These are phyloP conservation scores for Tuber microsphaerosporum DNA, from an alignment of 495 filamentous ascomycete species.

Conservation along the genomic window DNA sequence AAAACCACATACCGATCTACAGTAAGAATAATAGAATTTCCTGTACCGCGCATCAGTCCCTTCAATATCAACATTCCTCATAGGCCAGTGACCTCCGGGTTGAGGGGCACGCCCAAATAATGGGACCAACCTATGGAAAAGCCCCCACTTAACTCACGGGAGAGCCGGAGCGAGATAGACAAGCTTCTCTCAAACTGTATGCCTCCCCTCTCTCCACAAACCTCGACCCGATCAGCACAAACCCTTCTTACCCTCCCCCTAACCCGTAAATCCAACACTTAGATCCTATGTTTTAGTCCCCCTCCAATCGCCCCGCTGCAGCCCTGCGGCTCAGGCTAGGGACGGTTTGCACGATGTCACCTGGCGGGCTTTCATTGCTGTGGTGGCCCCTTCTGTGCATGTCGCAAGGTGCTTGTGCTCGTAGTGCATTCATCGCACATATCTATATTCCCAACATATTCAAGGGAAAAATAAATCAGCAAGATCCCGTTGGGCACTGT, in stretches of 20 bases:
- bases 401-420: background rate
- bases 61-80: background rate
- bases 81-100: background rate
- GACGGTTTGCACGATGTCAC: background rate
- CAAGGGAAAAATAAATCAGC: background rate
- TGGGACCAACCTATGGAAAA: background rate
- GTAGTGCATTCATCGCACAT: background rate
- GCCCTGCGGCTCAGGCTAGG: background rate
- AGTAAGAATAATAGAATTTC: background rate
- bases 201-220: background rate
- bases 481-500: background rate
- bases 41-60: background rate
- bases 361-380: background rate
- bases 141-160: background rate
- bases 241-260: background rate
- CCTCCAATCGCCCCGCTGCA: background rate
- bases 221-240: background rate
- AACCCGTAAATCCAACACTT: background rate
- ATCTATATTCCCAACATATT: background rate
- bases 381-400: background rate
- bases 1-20: background rate
- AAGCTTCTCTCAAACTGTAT: background rate
- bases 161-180: background rate
- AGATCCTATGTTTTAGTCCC: background rate
- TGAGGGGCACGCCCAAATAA: background rate